Base-by-base conservation (phyloP, 2,329 filamentous ascomycete species). In the Talaromyces sp. region DNA sequence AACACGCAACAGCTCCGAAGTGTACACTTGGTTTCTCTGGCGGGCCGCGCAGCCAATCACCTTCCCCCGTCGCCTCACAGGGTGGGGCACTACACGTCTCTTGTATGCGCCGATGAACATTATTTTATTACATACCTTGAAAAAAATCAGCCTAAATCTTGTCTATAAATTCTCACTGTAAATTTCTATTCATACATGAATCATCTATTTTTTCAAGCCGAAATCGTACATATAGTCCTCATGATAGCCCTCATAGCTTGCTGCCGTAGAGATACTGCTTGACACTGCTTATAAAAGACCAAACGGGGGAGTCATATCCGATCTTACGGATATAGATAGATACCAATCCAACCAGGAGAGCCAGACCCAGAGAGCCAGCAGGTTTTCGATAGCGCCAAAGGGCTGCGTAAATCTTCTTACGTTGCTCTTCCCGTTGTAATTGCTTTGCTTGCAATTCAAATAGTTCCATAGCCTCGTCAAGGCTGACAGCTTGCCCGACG, bases 381-480 rank as follows among this genome's bases (percentile, higher is more conserved):
- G 90, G 86, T 63, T 83, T 81, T 57, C 89, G 83, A 75, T 95
- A 89, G 65, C 78, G 80, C 84, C 85, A 87, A 27, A 89, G 67
- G 28, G 81, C 73, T 54, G 77, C 77, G 30, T 82, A 65, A 11
- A 82, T 72, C 65, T 81, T 80, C 63, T 85, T 76, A 33, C 81
- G 77, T 39, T 77, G 75, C 70, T 96, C 88, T 57, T 84, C 81
- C 74, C 87, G 84, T 60, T 80, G 78, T n/a, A 98, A 78, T 68
- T 96, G 88, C 60, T 79, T 80, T 3, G 86, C 85, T 72, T 98
- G 93, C 65, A 81, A 81, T 44, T 85, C 77, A 68, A 97, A 93
- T 63, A 88, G 84, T 4, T 70, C 73, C 64, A 87, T 80, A 2
- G 91, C 93, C 47, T 93, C 84, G 32, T 82, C 22, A 11, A 63